These are phyloP conservation scores for Thinopyrum obtusiflorum DNA, from an alignment of 202 grass and related monocot genomes.

Conservation along the genomic window DNA sequence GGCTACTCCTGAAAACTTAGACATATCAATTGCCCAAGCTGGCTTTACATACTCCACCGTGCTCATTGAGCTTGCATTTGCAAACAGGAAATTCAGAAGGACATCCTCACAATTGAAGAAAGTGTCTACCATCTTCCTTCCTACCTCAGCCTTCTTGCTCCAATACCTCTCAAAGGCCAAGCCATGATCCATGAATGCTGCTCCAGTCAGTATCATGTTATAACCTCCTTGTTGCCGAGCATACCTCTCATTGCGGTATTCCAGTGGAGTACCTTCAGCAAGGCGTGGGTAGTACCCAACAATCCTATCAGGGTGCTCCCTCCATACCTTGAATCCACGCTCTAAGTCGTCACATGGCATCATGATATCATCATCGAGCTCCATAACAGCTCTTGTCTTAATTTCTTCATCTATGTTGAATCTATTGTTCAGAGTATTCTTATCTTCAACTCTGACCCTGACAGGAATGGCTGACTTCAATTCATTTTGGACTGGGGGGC, in stretches of 20 bases:
- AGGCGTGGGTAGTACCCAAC: slow-evolving; percentile 86
- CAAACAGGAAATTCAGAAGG: slow-evolving; percentile 86
- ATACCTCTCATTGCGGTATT: slow-evolving; percentile 69
- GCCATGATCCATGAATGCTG: slow-evolving; percentile 90
- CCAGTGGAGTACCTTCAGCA: slow-evolving; percentile 50
- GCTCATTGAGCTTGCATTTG: slow-evolving; percentile 59
- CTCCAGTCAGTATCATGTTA: slow-evolving; percentile 90
- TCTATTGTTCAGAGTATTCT: slow-evolving; percentile 86
- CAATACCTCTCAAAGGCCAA: slow-evolving; percentile 79
- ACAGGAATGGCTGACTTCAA: slow-evolving; percentile 68
- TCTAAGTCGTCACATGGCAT: slow-evolving; percentile 94
- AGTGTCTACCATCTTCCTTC: slow-evolving; percentile 56
- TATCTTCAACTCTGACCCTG: slow-evolving; percentile 73
- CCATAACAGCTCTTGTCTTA: slow-evolving; percentile 75
- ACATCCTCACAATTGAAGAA: slow-evolving; percentile 93
- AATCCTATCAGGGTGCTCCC: slow-evolving; percentile 64
- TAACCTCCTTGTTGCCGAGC: slow-evolving; percentile 54
- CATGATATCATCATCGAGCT: slow-evolving; percentile 98
- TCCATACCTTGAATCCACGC: slow-evolving; percentile 92
- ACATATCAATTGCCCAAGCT: slow-evolving; percentile 92
- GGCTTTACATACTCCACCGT: slow-evolving; percentile 87
- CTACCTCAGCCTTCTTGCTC: slow-evolving; percentile 59
- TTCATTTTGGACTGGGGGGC: slow-evolving; percentile 40
- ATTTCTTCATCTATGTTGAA: slow-evolving; percentile 80
- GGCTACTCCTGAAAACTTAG: slow-evolving; percentile 84